A percentile compares a stretch with the other conserved stretches of the same genome.
Evolutionary conservation across 2,329 filamentous ascomycete genomes (phyloP).

Genomic region (Raffaelea arxii): DNA sequence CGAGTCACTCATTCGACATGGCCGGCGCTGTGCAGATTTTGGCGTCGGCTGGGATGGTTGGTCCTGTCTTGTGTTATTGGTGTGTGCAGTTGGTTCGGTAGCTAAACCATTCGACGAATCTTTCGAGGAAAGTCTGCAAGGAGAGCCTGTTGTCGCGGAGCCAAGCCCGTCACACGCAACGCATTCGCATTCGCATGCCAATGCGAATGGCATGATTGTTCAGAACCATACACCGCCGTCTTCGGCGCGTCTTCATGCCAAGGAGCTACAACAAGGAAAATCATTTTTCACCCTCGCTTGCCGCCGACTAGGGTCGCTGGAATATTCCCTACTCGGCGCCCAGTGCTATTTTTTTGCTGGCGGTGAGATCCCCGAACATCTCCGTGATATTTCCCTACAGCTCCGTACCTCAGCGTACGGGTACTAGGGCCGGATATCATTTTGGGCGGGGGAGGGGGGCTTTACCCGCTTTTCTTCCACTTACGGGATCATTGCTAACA

Average conservation of each 20-base stretch:
- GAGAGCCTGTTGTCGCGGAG: no score
- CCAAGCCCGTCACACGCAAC: no score
- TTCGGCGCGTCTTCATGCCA: background rate
- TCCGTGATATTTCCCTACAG: background rate
- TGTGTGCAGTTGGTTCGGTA: conserved; percentile 1
- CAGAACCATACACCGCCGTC: background rate
- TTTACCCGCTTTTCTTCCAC: no score
- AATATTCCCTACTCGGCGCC: background rate
- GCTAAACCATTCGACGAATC: background rate
- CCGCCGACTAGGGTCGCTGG: background rate
- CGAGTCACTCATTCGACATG: background rate
- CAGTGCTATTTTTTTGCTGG: conserved; percentile 4
- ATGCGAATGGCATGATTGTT: no score
- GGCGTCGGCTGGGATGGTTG: conserved; percentile 2
- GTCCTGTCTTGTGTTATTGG: conserved; percentile 3
- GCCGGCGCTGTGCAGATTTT: background rate
- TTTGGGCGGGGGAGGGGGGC: no score
- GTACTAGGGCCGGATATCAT: no score
- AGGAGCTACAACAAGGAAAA: background rate
- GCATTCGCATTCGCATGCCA: no score
- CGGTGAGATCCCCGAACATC: background rate
- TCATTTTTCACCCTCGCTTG: background rate
- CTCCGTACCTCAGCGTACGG: no score
- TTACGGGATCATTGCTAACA: no score
- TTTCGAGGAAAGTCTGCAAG: background rate